A percentile compares a stretch with the other conserved stretches of the same genome.
These are phyloP conservation scores for Exophiala oligosperma DNA, from an alignment of 2,329 filamentous ascomycete species.

Conservation along the genomic window DNA sequence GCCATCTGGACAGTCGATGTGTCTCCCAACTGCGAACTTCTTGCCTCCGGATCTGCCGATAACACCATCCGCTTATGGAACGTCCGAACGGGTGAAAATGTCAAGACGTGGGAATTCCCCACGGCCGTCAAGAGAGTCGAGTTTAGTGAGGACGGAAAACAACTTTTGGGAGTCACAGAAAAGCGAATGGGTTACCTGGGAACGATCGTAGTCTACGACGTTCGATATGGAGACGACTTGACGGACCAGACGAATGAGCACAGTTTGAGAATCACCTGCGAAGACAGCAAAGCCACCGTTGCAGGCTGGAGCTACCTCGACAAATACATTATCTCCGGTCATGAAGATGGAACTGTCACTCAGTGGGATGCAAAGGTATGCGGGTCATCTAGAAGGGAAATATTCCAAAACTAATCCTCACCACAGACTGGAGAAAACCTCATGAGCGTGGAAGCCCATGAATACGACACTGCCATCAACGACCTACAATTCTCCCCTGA, in stretches of 20 bases:
- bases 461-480: conserved; percentile 77
- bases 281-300: conserved; percentile 95
- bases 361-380: conserved; percentile 84
- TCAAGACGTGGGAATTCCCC: conserved; percentile 97
- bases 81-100: conserved; percentile 82
- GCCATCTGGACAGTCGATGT: conserved; percentile 99
- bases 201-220: conserved; percentile 89
- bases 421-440: conserved; percentile 74
- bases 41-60: conserved; percentile 94
- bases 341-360: conserved; percentile 92
- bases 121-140: conserved; percentile 97
- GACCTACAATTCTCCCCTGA: conserved; percentile 94
- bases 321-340: conserved; percentile 96
- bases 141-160: conserved; percentile 90
- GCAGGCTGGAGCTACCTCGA: conserved; percentile 93
- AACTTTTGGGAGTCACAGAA: conserved; percentile 92
- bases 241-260: conserved; percentile 84
- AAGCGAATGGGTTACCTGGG: conserved; percentile 97
- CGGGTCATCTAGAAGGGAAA: conserved; percentile 5
- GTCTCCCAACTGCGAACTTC: conserved; percentile 85
- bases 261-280: conserved; percentile 82
- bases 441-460: conserved; percentile 80
- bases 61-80: conserved; percentile 99
- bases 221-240: conserved; percentile 73
- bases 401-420: background rate